phyloP scores from a whole-genome alignment of 2,329 filamentous ascomycete species.

The Neophaeococcomyces mojaviensis region DNA sequence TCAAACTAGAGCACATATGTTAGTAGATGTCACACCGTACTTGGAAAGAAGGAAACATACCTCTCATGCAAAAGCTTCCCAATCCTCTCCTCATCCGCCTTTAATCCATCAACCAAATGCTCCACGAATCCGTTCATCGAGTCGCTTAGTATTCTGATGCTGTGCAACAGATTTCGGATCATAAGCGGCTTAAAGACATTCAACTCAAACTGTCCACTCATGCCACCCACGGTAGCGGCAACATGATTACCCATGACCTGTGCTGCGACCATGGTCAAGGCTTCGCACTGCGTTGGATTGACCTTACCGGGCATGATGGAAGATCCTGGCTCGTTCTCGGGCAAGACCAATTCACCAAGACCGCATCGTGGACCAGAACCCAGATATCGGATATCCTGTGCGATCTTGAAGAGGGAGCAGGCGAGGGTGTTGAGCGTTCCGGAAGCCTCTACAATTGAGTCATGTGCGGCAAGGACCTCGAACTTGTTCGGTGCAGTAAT shows the following conservation, averaged over 20 bases:
- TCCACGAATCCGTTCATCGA: slow-evolving; percentile 93
- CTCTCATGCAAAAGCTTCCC: slow-evolving; percentile 84
- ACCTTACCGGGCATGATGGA: slow-evolving; percentile 99
- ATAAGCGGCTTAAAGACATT: slow-evolving; percentile 98
- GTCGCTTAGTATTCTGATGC: slow-evolving; percentile 76
- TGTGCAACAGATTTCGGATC: slow-evolving; percentile 92
- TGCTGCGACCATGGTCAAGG: slow-evolving; percentile 92
- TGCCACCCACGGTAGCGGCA: slow-evolving; percentile 85
- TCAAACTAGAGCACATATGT: slow-evolving; percentile 55
- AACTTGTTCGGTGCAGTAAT: slow-evolving; percentile 98
- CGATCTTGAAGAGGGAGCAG: slow-evolving; percentile 87
- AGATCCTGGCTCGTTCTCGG: slow-evolving; percentile 95
- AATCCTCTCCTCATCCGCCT: slow-evolving; percentile 93
- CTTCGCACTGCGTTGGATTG: slow-evolving; percentile 97
- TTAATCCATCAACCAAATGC: slow-evolving; percentile 78
- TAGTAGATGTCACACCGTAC: slow-evolving; percentile 5
- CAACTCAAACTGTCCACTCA: slow-evolving; percentile 96
- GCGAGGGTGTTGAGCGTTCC: slow-evolving; percentile 86
- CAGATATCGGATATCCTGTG: slow-evolving; percentile 94
- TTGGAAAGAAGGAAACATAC: slow-evolving; percentile 44
- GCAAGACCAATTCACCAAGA: slow-evolving; percentile 83
- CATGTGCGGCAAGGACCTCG: slow-evolving; percentile 90
- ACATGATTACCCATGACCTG: slow-evolving; percentile 98
- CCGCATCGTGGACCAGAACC: slow-evolving; percentile 93
- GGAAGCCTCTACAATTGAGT: slow-evolving; percentile 89